Percentiles rank a stretch among this genome's conserved stretches.
Evolutionary conservation across 2,329 filamentous ascomycete genomes (phyloP).

Genomic region (Chrysosporium queenslandicum): DNA sequence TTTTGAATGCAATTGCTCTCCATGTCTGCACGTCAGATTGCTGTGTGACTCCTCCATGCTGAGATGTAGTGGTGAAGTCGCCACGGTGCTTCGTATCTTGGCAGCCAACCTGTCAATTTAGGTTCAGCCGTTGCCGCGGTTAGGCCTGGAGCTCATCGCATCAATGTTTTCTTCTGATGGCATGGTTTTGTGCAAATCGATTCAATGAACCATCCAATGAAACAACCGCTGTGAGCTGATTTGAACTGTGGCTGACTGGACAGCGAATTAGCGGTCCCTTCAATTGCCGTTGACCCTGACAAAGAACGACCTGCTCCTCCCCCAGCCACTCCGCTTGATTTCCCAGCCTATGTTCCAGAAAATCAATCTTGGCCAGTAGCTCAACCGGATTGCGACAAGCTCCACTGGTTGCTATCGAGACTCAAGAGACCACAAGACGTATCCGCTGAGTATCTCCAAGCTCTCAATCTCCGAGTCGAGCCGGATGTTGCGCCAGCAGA

Average conservation of each 20-base stretch:
- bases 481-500: constrained; percentile 28
- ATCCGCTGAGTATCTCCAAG: constrained; percentile 29
- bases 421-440: constrained; percentile 36
- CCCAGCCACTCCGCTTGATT: constrained; percentile 42
- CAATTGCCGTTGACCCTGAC: constrained; percentile 27
- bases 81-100: background rate
- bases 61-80: background rate
- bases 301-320: constrained; percentile 42
- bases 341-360: constrained; percentile 40
- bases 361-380: constrained; percentile 27
- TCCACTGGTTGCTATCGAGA: constrained; percentile 38
- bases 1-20: background rate
- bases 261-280: constrained; percentile 20
- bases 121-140: background rate
- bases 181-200: background rate
- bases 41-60: background rate
- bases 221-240: background rate
- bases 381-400: constrained; percentile 28
- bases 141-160: background rate
- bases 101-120: background rate
- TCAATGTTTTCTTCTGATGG: background rate
- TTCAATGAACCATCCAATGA: background rate
- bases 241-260: constrained; percentile 8
- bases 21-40: background rate
- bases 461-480: constrained; percentile 35